Conservation (phyloP, 495 filamentous ascomycete species). For the Penicillium nucicola region DNA sequence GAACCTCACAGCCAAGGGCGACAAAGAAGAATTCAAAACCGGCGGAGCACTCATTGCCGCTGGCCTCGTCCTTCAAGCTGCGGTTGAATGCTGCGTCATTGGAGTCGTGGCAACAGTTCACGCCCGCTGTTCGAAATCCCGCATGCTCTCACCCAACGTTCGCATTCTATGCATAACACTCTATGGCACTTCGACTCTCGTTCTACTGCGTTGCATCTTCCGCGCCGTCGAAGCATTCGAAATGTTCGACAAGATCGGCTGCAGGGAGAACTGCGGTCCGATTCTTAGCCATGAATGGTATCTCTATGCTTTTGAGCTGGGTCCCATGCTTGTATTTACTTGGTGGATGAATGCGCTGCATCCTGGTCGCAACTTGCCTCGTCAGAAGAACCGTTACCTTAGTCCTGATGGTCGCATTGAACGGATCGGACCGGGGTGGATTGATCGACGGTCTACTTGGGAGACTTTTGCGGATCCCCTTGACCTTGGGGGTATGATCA, state of each 20-base stretch:
- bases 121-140: conserved; percentile 17
- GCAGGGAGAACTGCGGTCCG: conserved; percentile 20
- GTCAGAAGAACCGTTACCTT: conserved; percentile 29
- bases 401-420: conserved; percentile 31
- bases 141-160: conserved; percentile 30
- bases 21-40: conserved; percentile 17
- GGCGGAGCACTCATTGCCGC: conserved; percentile 32
- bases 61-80: conserved; percentile 33
- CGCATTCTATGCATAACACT: conserved; percentile 32
- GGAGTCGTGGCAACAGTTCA: conserved; percentile 34
- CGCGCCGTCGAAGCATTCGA: conserved; percentile 37
- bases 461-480: conserved; percentile 36
- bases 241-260: conserved; percentile 14
- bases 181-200: conserved; percentile 36
- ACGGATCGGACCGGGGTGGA: conserved; percentile 39
- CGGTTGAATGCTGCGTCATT: conserved; percentile 32
- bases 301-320: conserved; percentile 38
- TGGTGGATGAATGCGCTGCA: conserved; percentile 38
- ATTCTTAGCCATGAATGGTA: conserved; percentile 37
- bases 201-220: conserved; percentile 37
- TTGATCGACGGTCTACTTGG: conserved; percentile 25
- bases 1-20: conserved; percentile 21
- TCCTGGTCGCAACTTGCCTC: conserved; percentile 30
- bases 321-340: conserved; percentile 37
- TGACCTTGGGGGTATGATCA: conserved; percentile 26